Evolutionary conservation across 2,329 filamentous ascomycete genomes (phyloP).

Genomic region (Calonectria honghensis): DNA sequence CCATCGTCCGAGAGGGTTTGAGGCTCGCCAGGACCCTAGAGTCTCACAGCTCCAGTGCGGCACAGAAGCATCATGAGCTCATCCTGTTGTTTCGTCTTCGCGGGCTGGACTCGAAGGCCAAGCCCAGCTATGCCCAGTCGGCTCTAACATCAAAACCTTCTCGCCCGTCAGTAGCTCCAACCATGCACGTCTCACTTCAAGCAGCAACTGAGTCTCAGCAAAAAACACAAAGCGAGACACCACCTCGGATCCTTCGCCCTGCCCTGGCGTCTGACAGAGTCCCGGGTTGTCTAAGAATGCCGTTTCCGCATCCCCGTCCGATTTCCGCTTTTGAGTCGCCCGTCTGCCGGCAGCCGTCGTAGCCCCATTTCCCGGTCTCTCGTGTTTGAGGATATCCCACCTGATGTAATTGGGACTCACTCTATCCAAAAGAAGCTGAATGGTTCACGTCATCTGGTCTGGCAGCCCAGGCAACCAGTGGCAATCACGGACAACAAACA

Average conservation of each 20-base stretch:
- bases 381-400: conserved; percentile 23
- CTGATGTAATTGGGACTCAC: conserved; percentile 22
- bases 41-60: conserved; percentile 28
- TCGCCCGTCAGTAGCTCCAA: conserved; percentile 31
- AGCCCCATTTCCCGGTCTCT: conserved; percentile 23
- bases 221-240: conserved; percentile 41
- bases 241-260: conserved; percentile 6
- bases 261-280: conserved; percentile 3
- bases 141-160: conserved; percentile 15
- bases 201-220: conserved; percentile 40
- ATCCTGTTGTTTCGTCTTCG: conserved; percentile 22
- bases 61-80: conserved; percentile 34
- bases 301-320: conserved; percentile 20
- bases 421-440: not conserved
- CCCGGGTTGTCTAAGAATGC: conserved; percentile 8
- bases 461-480: conserved; percentile 5
- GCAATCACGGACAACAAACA: conserved; percentile 5
- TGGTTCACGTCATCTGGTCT: conserved; percentile 14
- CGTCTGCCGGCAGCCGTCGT: conserved; percentile 21
- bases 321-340: conserved; percentile 20
- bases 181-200: conserved; percentile 47
- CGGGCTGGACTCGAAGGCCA: conserved; percentile 20
- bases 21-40: conserved; percentile 31
- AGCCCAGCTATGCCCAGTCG: conserved; percentile 22
- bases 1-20: conserved; percentile 18